Evolutionary conservation across 2,329 filamentous ascomycete species (phyloP).

Genomic region (Cladosporium colombiae): DNA sequence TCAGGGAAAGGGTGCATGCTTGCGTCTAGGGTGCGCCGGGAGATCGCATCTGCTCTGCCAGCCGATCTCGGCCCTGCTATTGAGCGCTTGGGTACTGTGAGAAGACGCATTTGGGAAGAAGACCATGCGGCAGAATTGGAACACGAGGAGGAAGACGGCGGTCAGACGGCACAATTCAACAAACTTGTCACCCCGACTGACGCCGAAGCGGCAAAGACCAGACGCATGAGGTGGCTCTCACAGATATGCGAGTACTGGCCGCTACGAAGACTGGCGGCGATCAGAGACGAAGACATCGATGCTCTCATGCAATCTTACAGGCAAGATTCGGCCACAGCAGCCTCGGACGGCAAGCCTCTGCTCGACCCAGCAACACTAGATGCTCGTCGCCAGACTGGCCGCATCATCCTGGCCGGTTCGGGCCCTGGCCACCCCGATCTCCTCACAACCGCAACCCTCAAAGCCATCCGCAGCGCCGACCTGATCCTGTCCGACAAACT

Average conservation of each 20-base stretch:
- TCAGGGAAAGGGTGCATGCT: conserved; percentile 94
- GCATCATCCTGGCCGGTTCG: conserved; percentile 84
- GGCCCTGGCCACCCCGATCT: conserved; percentile 92
- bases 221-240: conserved; percentile 87
- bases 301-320: conserved; percentile 73
- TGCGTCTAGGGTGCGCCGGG: conserved; percentile 81
- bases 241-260: conserved; percentile 99
- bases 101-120: conserved; percentile 72
- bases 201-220: conserved; percentile 69
- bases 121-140: conserved; percentile 59
- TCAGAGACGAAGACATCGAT: conserved; percentile 79
- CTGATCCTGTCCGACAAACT: conserved; percentile 85
- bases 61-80: conserved; percentile 74
- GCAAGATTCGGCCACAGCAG: conserved; percentile 38
- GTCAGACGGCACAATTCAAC: conserved; percentile 83
- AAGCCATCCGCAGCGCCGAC: conserved; percentile 73
- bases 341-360: conserved; percentile 30
- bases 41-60: conserved; percentile 80
- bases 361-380: conserved; percentile 34
- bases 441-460: conserved; percentile 78
- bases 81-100: conserved; percentile 70
- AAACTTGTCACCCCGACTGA: conserved; percentile 74
- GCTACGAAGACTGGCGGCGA: conserved; percentile 73
- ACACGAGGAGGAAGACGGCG: conserved; percentile 61
- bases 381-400: conserved; percentile 53